Percentiles rank a stretch among this genome's conserved stretches.
Evolutionary conservation across 441 rosid genomes (phyloP).

Genomic region (Gossypium laxum): DNA sequence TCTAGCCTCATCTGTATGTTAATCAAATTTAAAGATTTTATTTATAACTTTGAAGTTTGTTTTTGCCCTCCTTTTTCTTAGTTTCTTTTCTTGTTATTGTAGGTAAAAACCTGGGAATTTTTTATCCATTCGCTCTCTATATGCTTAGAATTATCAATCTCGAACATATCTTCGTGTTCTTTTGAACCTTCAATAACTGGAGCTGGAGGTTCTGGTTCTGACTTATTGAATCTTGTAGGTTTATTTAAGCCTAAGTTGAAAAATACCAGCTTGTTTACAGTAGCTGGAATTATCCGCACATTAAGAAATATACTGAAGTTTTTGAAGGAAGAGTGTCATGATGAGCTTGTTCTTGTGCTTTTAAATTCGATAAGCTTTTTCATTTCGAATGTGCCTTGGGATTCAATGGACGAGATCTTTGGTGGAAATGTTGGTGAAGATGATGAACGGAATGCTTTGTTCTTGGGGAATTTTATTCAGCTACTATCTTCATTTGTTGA

Average conservation of each 20-base stretch:
- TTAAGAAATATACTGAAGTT: conserved; percentile 48
- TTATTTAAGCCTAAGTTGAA: conserved; percentile 34
- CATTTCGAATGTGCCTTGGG: conserved; percentile 47
- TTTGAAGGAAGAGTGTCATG: conserved; percentile 48
- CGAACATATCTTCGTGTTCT: conserved; percentile 21
- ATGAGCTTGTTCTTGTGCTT: conserved; percentile 33
- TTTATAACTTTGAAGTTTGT: background rate
- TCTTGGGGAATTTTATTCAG: conserved; percentile 60
- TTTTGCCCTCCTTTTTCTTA: background rate
- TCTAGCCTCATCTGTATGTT: conserved; percentile 45
- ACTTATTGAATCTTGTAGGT: conserved; percentile 18
- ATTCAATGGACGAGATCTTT: conserved; percentile 29
- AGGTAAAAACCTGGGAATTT: conserved; percentile 44
- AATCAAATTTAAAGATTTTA: background rate
- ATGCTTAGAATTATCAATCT: conserved; percentile 34
- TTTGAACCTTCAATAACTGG: conserved; percentile 18
- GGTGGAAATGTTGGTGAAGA: conserved; percentile 19
- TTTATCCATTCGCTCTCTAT: conserved; percentile 34
- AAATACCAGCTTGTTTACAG: conserved; percentile 46
- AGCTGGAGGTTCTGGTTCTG: conserved; percentile 15
- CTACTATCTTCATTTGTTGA: conserved; percentile 63
- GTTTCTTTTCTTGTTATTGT: conserved; percentile 13
- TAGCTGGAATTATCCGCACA: conserved; percentile 42
- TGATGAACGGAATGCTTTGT: conserved; percentile 26
- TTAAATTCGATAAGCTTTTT: conserved; percentile 34